Evolutionary conservation across 306 rosid species (phyloP).

Genomic region (Fagus crenata): DNA sequence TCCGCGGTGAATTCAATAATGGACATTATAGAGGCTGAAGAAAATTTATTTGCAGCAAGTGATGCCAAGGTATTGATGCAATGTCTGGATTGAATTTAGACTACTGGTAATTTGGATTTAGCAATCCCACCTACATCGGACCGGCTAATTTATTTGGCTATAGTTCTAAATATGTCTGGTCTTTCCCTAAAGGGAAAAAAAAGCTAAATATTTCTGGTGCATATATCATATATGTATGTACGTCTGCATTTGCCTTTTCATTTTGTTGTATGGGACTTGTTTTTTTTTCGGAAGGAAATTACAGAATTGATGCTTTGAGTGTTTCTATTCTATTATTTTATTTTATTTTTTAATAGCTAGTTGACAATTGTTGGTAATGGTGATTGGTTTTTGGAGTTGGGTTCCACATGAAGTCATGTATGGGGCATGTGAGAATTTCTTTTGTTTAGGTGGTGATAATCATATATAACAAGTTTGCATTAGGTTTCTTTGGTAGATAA

Average conservation of each 20-base stretch:
- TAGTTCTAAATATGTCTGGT: background rate
- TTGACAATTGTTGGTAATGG: background rate
- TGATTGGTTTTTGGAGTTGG: background rate
- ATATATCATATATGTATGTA: background rate
- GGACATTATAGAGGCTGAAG: conserved; percentile 80
- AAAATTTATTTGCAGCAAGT: conserved; percentile 66
- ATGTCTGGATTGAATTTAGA: background rate
- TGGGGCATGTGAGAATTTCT: background rate
- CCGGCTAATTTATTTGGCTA: background rate
- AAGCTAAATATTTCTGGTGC: too few species aligned
- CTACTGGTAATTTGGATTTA: background rate
- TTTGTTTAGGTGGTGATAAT: background rate
- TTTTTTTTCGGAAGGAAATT: background rate
- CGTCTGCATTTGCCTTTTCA: background rate
- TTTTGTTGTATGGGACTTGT: background rate
- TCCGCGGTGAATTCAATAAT: conserved; percentile 41
- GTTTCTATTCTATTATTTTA: background rate
- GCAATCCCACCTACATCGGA: background rate
- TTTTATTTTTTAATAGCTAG: background rate
- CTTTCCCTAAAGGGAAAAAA: too few species aligned
- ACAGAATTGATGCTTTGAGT: background rate
- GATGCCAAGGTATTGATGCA: conserved; percentile 77
- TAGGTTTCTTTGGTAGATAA: background rate
- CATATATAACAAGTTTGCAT: background rate
- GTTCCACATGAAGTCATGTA: background rate